Evolutionary conservation across 2,329 filamentous ascomycete species (phyloP).

Genomic region (Cryphonectria nitschkei): DNA sequence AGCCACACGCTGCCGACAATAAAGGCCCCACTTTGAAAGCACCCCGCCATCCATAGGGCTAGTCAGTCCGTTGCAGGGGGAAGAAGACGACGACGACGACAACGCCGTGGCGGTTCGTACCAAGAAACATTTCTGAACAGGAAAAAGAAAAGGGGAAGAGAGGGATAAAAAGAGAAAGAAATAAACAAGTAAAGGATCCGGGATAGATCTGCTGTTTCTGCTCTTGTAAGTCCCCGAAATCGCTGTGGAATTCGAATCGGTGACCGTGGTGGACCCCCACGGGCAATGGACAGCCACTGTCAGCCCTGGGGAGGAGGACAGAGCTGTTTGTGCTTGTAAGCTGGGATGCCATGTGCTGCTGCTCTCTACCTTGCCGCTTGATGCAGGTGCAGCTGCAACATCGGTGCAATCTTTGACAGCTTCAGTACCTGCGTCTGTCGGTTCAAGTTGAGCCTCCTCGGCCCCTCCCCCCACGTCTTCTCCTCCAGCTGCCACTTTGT

Average conservation of each 20-base stretch:
- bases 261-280: background rate
- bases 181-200: background rate
- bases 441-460: background rate
- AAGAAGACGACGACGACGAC: background rate
- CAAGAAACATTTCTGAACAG: background rate
- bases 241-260: conserved; percentile 3
- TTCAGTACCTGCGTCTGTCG: background rate
- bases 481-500: background rate
- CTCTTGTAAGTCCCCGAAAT: conserved; percentile 21
- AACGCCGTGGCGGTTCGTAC: background rate
- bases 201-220: background rate
- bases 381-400: background rate
- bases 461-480: background rate
- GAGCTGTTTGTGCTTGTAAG: background rate
- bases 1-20: conserved; percentile 6
- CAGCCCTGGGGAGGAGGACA: conserved; percentile 9
- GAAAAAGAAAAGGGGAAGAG: background rate
- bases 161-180: background rate
- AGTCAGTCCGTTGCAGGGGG: conserved; percentile 6
- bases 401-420: background rate
- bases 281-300: conserved; percentile 12
- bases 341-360: conserved; percentile 9
- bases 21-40: conserved; percentile 20
- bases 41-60: background rate
- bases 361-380: too few species aligned